Base-by-base conservation (phyloP, 352 stramenopile species). In the Phytophthora brassicae region DNA sequence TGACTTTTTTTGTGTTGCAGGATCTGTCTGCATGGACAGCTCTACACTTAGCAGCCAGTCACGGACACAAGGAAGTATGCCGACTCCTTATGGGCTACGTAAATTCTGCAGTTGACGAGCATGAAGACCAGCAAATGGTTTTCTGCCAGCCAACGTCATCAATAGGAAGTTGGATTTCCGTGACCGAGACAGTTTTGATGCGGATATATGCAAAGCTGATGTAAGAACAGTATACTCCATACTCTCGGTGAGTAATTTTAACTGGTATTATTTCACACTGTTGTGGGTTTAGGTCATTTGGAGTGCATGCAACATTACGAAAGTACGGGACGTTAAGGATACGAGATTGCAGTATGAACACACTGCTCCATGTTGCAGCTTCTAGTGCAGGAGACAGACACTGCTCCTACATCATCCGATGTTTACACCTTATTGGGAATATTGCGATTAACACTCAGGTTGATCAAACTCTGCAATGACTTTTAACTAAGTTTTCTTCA, bases 311-410 rank as follows among this genome's bases (percentile, higher is more conserved):
- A 26, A 75, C 65, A 5, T 16, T 70, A 35, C 42, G 68, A 33
- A 84, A 83, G 43, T 79, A 80, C 41, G 77, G 74, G 1, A 83
- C 73, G 5, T 36, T 86, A 22, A 61, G 73, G 28, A 78, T 86
- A 56, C 68, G 76, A 43, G 76, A 86, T 46, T 81, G 68, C 46
- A 77, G 73, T 13, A 83, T 86, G 76, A 86, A 83, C 33, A 81
- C 73, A 9, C 45, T 86, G 17, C 64, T 86, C n/a, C 76, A 86
- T 59, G 43, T 86, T 46, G 72, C 76, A 9, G 76, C 72, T n/a
- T 57, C 57, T 6, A 72, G 66, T 62, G 66, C 69, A 36, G 65
- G 56, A 16, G 68, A 77, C 33, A 69, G 73, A 4, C 62, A 83
- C 22, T 75, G 68, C 42, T 73, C 74, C 41, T 86, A 83, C 55